Percentiles rank a stretch among this genome's conserved stretches.
Evolutionary conservation across 1,284 basidiomycete species (phyloP).

Genomic region (Irpex sp.): DNA sequence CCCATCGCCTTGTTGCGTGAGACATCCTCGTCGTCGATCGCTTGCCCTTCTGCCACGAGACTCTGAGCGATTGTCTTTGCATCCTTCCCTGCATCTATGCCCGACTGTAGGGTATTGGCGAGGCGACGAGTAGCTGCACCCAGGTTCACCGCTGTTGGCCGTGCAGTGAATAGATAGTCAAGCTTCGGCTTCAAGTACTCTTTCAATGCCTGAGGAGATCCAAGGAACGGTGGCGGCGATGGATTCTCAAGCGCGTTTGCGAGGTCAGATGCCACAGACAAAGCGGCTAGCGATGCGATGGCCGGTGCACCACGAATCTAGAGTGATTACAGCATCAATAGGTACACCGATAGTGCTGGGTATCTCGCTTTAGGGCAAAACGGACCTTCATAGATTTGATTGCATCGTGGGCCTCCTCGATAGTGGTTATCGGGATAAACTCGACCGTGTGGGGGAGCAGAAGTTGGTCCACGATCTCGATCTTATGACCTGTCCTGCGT

Average conservation of each 20-base stretch:
- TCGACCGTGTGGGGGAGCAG: slow-evolving; percentile 78
- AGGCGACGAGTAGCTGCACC: slow-evolving; percentile 79
- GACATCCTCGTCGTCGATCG: slow-evolving; percentile 81
- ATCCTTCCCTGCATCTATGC: slow-evolving; percentile 38
- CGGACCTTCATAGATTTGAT: slow-evolving; percentile 89
- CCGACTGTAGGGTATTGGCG: slow-evolving; percentile 39
- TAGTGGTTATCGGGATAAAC: slow-evolving; percentile 66
- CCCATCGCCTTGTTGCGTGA: slow-evolving; percentile 82
- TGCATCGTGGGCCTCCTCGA: slow-evolving; percentile 84
- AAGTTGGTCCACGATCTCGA: slow-evolving; percentile 86
- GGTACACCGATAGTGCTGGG: too few relatives aligned
- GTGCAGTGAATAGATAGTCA: slow-evolving; percentile 74
- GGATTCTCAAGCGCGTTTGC: slow-evolving; percentile 39
- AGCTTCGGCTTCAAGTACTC: slow-evolving; percentile 55
- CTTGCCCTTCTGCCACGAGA: slow-evolving; percentile 59
- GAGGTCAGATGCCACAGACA: slow-evolving; percentile 70
- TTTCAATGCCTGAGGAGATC: slow-evolving; percentile 44
- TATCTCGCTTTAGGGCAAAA: neutral
- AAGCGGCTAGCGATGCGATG: slow-evolving; percentile 87
- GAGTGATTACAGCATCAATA: neutral
- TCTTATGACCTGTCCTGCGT: slow-evolving; percentile 55
- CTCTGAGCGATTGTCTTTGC: slow-evolving; percentile 48
- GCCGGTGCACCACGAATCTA: slow-evolving; percentile 91
- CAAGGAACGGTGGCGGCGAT: slow-evolving; percentile 46
- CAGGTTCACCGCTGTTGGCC: slow-evolving; percentile 94